Evolutionary conservation across 129 eudicot genomes (phyloP), one percentile per base, ranked within the genome.

Genomic region (Solidago caesia): DNA sequence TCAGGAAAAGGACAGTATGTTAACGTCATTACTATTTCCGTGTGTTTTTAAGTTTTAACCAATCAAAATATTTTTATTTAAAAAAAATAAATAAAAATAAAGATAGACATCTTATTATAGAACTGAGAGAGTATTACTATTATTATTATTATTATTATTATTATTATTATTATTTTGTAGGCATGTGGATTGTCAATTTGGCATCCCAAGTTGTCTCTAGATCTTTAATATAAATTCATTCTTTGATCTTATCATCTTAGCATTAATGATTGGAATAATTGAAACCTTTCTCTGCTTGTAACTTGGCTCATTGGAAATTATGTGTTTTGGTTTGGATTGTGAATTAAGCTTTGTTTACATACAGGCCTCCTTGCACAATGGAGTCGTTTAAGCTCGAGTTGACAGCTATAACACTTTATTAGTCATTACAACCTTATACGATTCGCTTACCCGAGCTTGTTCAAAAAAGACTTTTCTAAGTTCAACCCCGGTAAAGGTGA

Each of bases 161-260:
- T 21, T 21, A 21, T 21, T 21, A 21, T n/a, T n/a, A n/a, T n/a
- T n/a, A n/a, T 29, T 44, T 70, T 70, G 52, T 52, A 51, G 26
- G 66, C 77, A 72, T 27, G 77, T 58, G 77, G 26, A 27, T 71
- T 21, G 43, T n/a, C 51, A 60, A 21, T 21, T 21, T 21, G 21
- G 0, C 21, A 21, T 21, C 43, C 56, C 67, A 57, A 44, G 45
- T 72, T 44, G 68, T 43, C 21, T 70, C 29, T 39, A 53, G 8
- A 26, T 5, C 4, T 53, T 13, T 46, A n/a, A 5, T n/a, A 21
- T 21, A 21, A 21, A 21, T 0, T 21, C 21, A 21, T 21, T 21
- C 27, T 29, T 33, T 29, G 49, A 70, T 11, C 71, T 67, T 67
- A 44, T 67, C 71, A 67, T 45, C 7, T 45, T 67, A 39, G 25